A percentile compares a stretch with the other conserved stretches of the same genome.
Evolutionary conservation across 108 stramenopile species (phyloP).

Genomic region (Discostella pseudostelligera): DNA sequence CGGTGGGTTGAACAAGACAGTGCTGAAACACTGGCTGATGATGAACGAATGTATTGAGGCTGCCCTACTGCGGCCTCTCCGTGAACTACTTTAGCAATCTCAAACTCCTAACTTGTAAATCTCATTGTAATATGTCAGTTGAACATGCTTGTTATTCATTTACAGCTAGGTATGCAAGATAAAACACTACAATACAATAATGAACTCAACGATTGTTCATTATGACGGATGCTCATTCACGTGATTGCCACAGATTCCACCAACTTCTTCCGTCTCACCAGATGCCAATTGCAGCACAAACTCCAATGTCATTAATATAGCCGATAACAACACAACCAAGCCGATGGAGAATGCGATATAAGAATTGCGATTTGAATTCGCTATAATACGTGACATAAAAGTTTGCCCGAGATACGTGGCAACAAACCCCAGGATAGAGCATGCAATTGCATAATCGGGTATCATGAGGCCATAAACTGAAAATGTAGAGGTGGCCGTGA

Average conservation of each 20-base stretch:
- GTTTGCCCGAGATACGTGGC: conserved; percentile 85
- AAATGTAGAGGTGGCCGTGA: conserved; percentile 91
- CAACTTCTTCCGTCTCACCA: conserved; percentile 24
- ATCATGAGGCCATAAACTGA: conserved; percentile 81
- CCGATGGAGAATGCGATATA: conserved; percentile 94
- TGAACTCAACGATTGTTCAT: no score
- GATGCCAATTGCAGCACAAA: conserved; percentile 38
- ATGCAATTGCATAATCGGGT: conserved; percentile 73
- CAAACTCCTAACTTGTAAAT: no score
- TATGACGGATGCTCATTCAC: conserved; percentile 5
- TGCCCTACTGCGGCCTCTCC: no score
- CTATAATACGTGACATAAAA: conserved; percentile 68
- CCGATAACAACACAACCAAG: conserved; percentile 24
- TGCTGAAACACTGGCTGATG: no score
- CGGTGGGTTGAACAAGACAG: no score
- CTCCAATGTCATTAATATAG: conserved; percentile 25
- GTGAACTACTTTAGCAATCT: no score
- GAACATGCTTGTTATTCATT: no score
- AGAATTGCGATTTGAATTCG: conserved; percentile 76
- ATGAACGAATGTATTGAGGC: no score
- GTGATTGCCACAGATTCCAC: conserved; percentile 27
- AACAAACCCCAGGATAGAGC: conserved; percentile 74
- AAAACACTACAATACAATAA: no score
- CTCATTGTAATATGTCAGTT: no score
- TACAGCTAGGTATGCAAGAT: no score